Evolutionary conservation across 768 basidiomycete species (phyloP).

Genomic region (Melanogaster broomeanus): DNA sequence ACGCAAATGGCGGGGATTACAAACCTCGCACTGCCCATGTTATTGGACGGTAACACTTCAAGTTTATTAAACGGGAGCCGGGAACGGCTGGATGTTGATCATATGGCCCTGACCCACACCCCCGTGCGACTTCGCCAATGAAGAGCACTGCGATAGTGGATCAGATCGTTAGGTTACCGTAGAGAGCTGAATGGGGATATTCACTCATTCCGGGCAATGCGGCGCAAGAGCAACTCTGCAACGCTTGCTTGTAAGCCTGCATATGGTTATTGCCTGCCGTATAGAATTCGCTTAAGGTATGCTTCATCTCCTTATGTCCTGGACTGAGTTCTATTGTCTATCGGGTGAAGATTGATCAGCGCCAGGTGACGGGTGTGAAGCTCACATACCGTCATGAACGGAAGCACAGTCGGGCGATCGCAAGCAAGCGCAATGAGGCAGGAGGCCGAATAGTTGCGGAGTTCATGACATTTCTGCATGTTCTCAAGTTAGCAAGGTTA

Average conservation of each 20-base stretch:
- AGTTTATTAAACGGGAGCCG: constrained; percentile 36
- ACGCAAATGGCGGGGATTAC: constrained; percentile 1
- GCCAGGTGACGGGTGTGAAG: neutral
- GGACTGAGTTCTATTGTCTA: constrained; percentile 29
- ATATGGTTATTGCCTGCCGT: constrained; percentile 27
- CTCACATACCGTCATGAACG: constrained; percentile 25
- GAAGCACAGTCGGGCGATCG: constrained; percentile 38
- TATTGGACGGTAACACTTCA: constrained; percentile 39
- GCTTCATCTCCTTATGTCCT: constrained; percentile 21
- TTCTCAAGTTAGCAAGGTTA: constrained; percentile 1
- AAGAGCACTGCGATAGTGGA: constrained; percentile 27
- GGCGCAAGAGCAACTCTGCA: constrained; percentile 29
- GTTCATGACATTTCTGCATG: constrained; percentile 42
- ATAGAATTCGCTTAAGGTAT: constrained; percentile 22
- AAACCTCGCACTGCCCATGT: constrained; percentile 44
- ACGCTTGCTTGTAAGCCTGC: constrained; percentile 30
- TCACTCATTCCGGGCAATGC: constrained; percentile 36
- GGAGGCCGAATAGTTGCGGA: constrained; percentile 48
- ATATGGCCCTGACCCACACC: constrained; percentile 31
- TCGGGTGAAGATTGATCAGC: neutral
- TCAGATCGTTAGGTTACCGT: constrained; percentile 1
- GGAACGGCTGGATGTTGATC: constrained; percentile 27
- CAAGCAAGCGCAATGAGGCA: constrained; percentile 44
- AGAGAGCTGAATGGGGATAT: neutral
- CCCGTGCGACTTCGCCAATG: constrained; percentile 32